Conservation (phyloP, 2,329 filamentous ascomycete genomes). For the Stachybotrys echinatus region DNA sequence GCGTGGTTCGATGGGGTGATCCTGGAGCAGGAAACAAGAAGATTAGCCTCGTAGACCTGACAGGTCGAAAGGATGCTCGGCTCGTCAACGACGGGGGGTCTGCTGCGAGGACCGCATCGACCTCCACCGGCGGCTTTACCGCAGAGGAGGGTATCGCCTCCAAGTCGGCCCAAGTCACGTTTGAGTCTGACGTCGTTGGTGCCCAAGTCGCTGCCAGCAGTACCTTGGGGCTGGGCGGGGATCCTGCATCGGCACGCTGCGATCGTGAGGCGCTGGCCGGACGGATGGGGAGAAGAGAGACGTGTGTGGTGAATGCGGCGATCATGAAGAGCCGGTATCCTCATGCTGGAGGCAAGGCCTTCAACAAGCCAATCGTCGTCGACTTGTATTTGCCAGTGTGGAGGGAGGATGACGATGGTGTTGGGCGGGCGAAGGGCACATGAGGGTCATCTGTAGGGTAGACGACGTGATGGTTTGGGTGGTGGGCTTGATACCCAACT, state of each 20-base stretch:
- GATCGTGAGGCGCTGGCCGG: slow-evolving; percentile 35
- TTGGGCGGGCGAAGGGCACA: background rate
- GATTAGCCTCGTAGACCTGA: slow-evolving; percentile 59
- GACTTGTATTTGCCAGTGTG: slow-evolving; percentile 66
- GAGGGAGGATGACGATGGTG: slow-evolving; percentile 7
- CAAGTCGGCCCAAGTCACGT: slow-evolving; percentile 1
- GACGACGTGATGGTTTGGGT: background rate
- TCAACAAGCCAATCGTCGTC: slow-evolving; percentile 80
- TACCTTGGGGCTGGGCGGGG: slow-evolving; percentile 29
- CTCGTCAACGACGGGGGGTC: slow-evolving; percentile 41
- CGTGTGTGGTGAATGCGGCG: slow-evolving; percentile 75
- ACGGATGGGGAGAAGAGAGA: slow-evolving; percentile 53
- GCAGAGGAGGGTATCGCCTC: background rate
- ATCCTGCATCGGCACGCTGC: slow-evolving; percentile 34
- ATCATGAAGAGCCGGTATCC: slow-evolving; percentile 66
- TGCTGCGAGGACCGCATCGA: no score
- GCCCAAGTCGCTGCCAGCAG: slow-evolving; percentile 14
- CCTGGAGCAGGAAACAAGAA: slow-evolving; percentile 50
- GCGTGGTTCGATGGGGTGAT: slow-evolving; percentile 50
- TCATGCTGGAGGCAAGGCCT: slow-evolving; percentile 54
- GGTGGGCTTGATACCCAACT: slow-evolving; percentile 18
- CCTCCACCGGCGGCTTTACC: slow-evolving; percentile 8
- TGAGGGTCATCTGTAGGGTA: slow-evolving; percentile 8
- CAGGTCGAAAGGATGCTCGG: slow-evolving; percentile 31
- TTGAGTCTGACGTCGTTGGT: slow-evolving; percentile 11